Base-by-base conservation (phyloP, 2,329 filamentous ascomycete species). In the Colletotrichum nymphaeae region DNA sequence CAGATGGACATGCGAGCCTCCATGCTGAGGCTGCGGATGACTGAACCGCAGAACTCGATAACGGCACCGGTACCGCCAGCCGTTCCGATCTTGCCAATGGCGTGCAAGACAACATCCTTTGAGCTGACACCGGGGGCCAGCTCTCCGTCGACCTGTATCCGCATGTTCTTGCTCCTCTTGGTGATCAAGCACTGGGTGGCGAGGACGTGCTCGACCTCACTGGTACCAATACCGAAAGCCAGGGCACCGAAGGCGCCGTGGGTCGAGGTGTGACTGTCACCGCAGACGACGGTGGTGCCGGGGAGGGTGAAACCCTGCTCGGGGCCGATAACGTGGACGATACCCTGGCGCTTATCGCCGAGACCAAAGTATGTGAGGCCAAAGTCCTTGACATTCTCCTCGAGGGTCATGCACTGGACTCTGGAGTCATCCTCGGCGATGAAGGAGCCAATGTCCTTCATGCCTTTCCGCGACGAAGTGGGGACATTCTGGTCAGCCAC, bases 1-100 rank as follows among this genome's bases (percentile, higher is more conserved):
- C 97, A 98, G 82, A 99, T 97, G 75, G 95, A 98, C 97, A 99
- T 98, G 77, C 97, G 92, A 56, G 96, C 97, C 85, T 98, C 97
- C 91, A 99, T 98, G 84, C 94, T 97, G 78, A 98, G 88, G 74
- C 85, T 86, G 78, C 95, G 92, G 81, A 99, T 98, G 74, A 97
- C 94, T 64, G 95, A 98, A 73, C 97, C 97, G 81, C 95, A 98
- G 87, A 96, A 99, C 86, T 99, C 97, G 79, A 99, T 98, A 76
- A 98, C 97, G 66, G 93, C 93, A 75, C 96, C 95, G 69, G 93
- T 98, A 78, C 97, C 97, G 82, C 96, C 97, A 74, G 97, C 97
- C 28, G 97, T 98, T 79, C 97, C 97, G 78, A 98, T 98, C 79
- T 93, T 86, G 80, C 97, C 97, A 80, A 99, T 99, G 70, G 94